These are phyloP conservation scores for Coemansia sp. DNA, from an alignment of 192 early-diverging fungal species.

Conservation along the genomic window DNA sequence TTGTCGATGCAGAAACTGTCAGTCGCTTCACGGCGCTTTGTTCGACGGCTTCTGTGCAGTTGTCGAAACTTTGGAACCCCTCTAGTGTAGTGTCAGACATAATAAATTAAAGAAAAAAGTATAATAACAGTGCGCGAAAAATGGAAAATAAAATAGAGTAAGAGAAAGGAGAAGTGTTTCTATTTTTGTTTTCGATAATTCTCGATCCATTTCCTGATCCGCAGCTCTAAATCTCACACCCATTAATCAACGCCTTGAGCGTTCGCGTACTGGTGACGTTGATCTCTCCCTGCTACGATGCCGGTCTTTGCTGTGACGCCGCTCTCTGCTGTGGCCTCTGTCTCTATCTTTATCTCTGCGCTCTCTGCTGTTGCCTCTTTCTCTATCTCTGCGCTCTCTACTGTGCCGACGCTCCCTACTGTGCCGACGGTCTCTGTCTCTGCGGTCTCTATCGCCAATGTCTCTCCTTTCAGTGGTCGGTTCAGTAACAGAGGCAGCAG, in stretches of 20 bases:
- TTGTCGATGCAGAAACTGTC: background rate
- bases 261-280: background rate
- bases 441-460: background rate
- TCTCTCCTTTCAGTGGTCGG: background rate
- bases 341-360: background rate
- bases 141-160: background rate
- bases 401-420: background rate
- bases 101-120: conserved; percentile 1
- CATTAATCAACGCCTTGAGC: background rate
- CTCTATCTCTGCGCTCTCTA: background rate
- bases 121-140: conserved; percentile 6
- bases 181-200: background rate
- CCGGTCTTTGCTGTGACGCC: background rate
- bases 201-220: background rate
- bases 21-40: conserved; percentile 31
- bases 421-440: background rate
- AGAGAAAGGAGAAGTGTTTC: conserved; percentile 7
- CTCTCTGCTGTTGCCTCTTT: background rate
- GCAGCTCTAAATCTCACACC: background rate
- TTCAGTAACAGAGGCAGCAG: background rate
- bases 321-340: background rate
- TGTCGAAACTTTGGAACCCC: conserved; percentile 20
- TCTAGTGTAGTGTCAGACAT: conserved; percentile 24
- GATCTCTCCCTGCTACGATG: conserved; percentile 1
- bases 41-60: conserved; percentile 34